Evolutionary conservation across 345 rosid species (phyloP).

Genomic region (Melastoma malabathricum): DNA sequence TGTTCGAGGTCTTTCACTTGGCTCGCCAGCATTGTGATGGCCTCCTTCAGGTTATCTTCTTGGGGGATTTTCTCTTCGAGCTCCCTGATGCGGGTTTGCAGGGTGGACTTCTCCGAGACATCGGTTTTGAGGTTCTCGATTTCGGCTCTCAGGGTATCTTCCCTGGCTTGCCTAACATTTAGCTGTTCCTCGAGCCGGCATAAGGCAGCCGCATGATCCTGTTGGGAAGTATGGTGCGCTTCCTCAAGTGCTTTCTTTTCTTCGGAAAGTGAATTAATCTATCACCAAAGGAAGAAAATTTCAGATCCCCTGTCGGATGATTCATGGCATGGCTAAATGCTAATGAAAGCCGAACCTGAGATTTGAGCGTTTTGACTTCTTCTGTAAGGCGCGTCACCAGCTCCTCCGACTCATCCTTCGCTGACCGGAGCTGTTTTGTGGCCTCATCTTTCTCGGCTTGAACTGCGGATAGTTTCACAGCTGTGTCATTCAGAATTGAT

Average conservation of each 20-base stretch:
- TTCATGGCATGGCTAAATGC: not conserved
- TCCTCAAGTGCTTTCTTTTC: conserved; percentile 60
- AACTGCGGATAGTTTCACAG: conserved; percentile 33
- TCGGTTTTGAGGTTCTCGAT: conserved; percentile 33
- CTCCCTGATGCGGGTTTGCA: conserved; percentile 50
- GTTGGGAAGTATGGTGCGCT: conserved; percentile 42
- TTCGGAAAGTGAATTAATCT: conserved; percentile 64
- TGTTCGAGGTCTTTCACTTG: conserved; percentile 54
- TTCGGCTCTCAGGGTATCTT: conserved; percentile 29
- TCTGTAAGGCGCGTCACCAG: conserved; percentile 40
- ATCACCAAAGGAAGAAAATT: conserved; percentile 7
- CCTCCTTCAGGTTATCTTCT: conserved; percentile 49
- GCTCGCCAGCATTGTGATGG: conserved; percentile 26
- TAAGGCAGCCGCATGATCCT: conserved; percentile 53
- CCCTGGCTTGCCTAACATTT: conserved; percentile 31
- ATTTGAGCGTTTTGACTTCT: conserved; percentile 55
- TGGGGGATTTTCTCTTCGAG: conserved; percentile 42
- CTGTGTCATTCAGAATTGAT: conserved; percentile 43
- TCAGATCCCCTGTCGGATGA: not conserved
- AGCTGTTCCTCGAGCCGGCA: conserved; percentile 49
- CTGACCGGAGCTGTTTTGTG: conserved; percentile 39
- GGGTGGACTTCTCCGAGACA: conserved; percentile 28
- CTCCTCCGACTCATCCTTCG: conserved; percentile 55
- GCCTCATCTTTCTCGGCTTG: conserved; percentile 51
- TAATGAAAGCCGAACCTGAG: conserved; percentile 47